Conservation (phyloP, 345 rosid genomes). For the Eutrema heterophyllum region DNA sequence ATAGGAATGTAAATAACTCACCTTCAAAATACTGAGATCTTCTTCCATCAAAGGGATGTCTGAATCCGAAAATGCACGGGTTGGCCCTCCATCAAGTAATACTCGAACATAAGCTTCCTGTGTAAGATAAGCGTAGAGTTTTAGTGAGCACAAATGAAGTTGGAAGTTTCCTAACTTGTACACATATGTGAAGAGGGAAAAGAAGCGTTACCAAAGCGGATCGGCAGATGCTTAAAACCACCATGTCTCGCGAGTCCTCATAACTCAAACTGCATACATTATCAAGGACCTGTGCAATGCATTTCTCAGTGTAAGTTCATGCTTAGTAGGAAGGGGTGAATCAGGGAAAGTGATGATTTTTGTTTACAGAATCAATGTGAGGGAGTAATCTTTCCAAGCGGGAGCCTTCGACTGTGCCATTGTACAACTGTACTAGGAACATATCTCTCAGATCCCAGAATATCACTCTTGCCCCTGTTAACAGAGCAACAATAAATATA, state of each 20-base stretch:
- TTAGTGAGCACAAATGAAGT: neutral
- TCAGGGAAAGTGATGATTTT: neutral
- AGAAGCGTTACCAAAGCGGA: conserved; percentile 52
- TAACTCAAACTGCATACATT: conserved; percentile 71
- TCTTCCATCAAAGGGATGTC: conserved; percentile 78
- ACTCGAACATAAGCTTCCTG: conserved; percentile 81
- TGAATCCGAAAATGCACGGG: conserved; percentile 80
- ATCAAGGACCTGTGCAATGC: conserved; percentile 64
- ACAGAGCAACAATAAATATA: conserved; percentile 1
- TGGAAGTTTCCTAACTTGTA: conserved; percentile 1
- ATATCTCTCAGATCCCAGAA: conserved; percentile 89
- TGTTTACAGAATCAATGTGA: conserved; percentile 70
- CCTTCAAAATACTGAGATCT: conserved; percentile 73
- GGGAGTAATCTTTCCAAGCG: conserved; percentile 79
- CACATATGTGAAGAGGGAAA: conserved; percentile 1
- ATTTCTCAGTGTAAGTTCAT: conserved; percentile 13
- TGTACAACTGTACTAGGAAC: conserved; percentile 64
- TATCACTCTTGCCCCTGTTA: conserved; percentile 67
- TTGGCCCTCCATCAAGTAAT: conserved; percentile 92
- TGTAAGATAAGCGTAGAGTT: conserved; percentile 16
- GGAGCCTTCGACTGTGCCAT: conserved; percentile 61
- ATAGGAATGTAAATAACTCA: neutral
- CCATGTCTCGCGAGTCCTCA: conserved; percentile 67
- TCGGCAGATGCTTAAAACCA: conserved; percentile 74
- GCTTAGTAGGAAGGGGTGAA: conserved; percentile 5